Evolutionary conservation across 1,284 basidiomycete genomes (phyloP).

Genomic region (Gymnopus androsaceus): DNA sequence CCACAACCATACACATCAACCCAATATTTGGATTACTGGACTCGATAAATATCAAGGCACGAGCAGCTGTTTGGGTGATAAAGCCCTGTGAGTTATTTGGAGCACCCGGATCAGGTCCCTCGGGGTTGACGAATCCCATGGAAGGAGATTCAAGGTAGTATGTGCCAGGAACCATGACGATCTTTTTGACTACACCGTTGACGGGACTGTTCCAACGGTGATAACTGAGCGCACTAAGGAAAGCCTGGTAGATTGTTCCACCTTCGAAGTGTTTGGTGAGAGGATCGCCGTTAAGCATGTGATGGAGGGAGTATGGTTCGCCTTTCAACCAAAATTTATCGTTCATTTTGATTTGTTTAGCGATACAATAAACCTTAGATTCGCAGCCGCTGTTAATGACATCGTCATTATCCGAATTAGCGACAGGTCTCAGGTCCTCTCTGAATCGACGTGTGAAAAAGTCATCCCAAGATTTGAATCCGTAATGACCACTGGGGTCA

Average conservation of each 20-base stretch:
- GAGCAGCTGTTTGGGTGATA: conserved; percentile 38
- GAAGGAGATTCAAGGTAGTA: conserved; percentile 46
- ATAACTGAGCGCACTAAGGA: conserved; percentile 48
- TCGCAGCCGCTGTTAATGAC: conserved; percentile 38
- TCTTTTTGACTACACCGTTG: conserved; percentile 45
- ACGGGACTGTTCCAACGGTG: conserved; percentile 60
- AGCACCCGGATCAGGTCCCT: conserved; percentile 19
- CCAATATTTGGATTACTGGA: conserved; percentile 52
- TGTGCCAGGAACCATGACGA: conserved; percentile 46
- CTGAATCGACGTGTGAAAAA: conserved; percentile 44
- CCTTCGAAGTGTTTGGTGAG: conserved; percentile 39
- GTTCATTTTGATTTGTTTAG: conserved; percentile 27
- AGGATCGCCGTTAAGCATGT: conserved; percentile 35
- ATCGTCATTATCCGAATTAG: conserved; percentile 34
- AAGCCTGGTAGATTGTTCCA: conserved; percentile 57
- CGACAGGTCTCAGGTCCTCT: conserved; percentile 33
- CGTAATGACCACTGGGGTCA: conserved; percentile 33
- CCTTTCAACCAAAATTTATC: conserved; percentile 35
- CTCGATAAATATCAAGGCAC: conserved; percentile 54
- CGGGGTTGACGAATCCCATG: conserved; percentile 9
- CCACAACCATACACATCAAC: conserved; percentile 48
- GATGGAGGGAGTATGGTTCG: conserved; percentile 36
- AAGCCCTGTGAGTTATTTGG: conserved; percentile 28
- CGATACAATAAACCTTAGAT: conserved; percentile 35
- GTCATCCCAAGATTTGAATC: conserved; percentile 46